Evolutionary conservation across 306 rosid genomes (phyloP).

Genomic region (Dicorynia guianensis): DNA sequence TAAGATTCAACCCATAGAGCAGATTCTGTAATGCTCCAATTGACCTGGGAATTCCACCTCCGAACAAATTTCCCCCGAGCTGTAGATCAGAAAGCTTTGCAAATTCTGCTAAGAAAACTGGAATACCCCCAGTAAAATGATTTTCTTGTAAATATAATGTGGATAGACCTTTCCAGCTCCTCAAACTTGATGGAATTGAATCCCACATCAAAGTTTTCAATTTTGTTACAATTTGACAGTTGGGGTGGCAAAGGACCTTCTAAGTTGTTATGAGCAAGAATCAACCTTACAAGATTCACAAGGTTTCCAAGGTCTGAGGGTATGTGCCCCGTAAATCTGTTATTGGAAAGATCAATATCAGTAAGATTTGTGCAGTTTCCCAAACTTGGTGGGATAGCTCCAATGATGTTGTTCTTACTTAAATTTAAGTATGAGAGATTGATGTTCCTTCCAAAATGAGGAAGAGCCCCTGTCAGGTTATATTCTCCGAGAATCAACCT

Average conservation of each 20-base stretch:
- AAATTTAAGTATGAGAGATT: no score
- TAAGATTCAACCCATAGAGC: slow-evolving; percentile 56
- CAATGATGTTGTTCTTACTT: slow-evolving; percentile 47
- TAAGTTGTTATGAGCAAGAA: slow-evolving; percentile 55
- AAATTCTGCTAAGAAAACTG: slow-evolving; percentile 48
- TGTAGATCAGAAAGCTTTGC: slow-evolving; percentile 52
- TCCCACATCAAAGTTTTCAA: slow-evolving; percentile 51
- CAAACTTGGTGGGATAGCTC: slow-evolving; percentile 58
- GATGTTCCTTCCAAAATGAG: slow-evolving; percentile 46
- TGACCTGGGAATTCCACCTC: slow-evolving; percentile 57
- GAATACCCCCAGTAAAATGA: slow-evolving; percentile 56
- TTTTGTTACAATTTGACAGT: slow-evolving; percentile 50
- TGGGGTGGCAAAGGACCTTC: slow-evolving; percentile 58
- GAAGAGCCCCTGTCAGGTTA: slow-evolving; percentile 51
- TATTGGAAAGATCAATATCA: slow-evolving; percentile 50
- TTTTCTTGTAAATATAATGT: slow-evolving; percentile 55
- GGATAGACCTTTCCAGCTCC: slow-evolving; percentile 54
- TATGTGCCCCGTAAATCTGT: slow-evolving; percentile 51
- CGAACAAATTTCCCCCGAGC: slow-evolving; percentile 59
- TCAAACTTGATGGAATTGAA: slow-evolving; percentile 53
- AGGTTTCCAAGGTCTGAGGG: slow-evolving; percentile 60
- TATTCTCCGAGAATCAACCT: slow-evolving; percentile 53
- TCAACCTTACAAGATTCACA: slow-evolving; percentile 41
- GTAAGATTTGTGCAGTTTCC: slow-evolving; percentile 53
- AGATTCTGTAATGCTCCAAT: slow-evolving; percentile 53